Conservation (phyloP, 768 basidiomycete genomes). For the Paxillus ammoniavirescens region DNA sequence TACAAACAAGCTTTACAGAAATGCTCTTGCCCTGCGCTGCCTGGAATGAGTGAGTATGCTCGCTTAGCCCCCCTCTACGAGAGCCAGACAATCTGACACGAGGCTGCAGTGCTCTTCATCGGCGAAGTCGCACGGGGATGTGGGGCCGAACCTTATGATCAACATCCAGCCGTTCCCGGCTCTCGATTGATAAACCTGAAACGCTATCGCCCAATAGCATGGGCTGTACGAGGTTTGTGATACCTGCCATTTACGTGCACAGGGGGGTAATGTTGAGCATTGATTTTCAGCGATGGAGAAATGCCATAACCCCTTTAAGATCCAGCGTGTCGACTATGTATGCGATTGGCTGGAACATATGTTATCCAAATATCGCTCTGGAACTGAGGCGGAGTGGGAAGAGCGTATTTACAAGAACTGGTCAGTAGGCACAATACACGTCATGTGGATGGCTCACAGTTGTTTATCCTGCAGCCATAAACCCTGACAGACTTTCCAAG, state of each 20-base stretch:
- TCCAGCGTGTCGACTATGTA: slow-evolving; percentile 33
- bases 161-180: slow-evolving; percentile 25
- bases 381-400: slow-evolving; percentile 29
- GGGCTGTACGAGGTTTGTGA: slow-evolving; percentile 41
- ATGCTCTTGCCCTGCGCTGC: slow-evolving; percentile 29
- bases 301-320: slow-evolving; percentile 43
- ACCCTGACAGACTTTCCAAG: background rate
- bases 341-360: slow-evolving; percentile 40
- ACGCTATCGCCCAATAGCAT: slow-evolving; percentile 37
- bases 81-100: slow-evolving; percentile 3
- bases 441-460: background rate
- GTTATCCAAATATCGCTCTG: slow-evolving; percentile 24
- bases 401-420: slow-evolving; percentile 26
- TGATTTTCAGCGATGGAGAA: slow-evolving; percentile 43
- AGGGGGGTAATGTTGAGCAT: background rate
- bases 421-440: slow-evolving; percentile 17
- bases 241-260: background rate
- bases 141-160: slow-evolving; percentile 27
- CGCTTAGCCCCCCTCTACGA: background rate
- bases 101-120: slow-evolving; percentile 29
- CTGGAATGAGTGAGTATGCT: slow-evolving; percentile 28
- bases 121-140: slow-evolving; percentile 32
- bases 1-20: slow-evolving; percentile 32
- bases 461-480: slow-evolving; percentile 8
- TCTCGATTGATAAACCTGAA: slow-evolving; percentile 37